A percentile compares a stretch with the other conserved stretches of the same genome.
Evolutionary conservation across 192 early-diverging fungal species (phyloP).

Genomic region (Obelidium mucronatum): DNA sequence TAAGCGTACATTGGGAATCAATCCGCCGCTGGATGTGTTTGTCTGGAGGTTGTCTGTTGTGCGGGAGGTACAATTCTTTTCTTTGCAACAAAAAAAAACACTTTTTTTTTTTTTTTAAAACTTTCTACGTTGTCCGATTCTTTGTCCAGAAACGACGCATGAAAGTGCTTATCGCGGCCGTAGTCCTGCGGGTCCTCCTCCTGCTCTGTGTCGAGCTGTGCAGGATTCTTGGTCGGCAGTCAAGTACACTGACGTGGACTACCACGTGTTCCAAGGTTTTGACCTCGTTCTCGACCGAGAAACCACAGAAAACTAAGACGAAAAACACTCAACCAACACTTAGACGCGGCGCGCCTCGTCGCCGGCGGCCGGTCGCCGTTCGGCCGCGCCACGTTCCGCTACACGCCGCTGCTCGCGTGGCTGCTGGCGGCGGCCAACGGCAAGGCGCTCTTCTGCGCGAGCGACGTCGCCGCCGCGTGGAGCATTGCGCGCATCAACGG

Average conservation of each 20-base stretch:
- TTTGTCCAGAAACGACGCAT: not conserved
- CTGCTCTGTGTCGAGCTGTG: constrained; percentile 28
- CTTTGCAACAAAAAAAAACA: not conserved
- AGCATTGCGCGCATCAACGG: constrained; percentile 56
- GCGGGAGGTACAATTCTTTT: not conserved
- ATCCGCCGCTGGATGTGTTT: not conserved
- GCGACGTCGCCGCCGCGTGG: constrained; percentile 81
- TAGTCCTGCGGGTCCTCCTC: not conserved
- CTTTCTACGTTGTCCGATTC: too few relatives aligned
- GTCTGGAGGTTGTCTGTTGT: not conserved
- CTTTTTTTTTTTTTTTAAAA: too few relatives aligned
- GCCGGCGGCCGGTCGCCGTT: constrained; percentile 81
- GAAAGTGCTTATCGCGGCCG: not conserved
- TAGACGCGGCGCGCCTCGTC: constrained; percentile 86
- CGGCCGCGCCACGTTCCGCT: constrained; percentile 91
- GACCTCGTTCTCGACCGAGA: not conserved
- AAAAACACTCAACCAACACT: constrained; percentile 40
- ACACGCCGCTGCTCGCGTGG: constrained; percentile 95
- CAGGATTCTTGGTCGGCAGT: constrained; percentile 88
- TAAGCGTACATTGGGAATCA: too few relatives aligned
- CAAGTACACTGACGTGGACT: constrained; percentile 99
- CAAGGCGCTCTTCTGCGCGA: constrained; percentile 88
- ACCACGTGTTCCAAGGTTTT: constrained; percentile 82
- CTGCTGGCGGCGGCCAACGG: constrained; percentile 89
- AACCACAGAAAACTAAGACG: not conserved